phyloP scores from a whole-genome alignment of 2,329 filamentous ascomycete genomes.

The Sordariomycetes sp. region DNA sequence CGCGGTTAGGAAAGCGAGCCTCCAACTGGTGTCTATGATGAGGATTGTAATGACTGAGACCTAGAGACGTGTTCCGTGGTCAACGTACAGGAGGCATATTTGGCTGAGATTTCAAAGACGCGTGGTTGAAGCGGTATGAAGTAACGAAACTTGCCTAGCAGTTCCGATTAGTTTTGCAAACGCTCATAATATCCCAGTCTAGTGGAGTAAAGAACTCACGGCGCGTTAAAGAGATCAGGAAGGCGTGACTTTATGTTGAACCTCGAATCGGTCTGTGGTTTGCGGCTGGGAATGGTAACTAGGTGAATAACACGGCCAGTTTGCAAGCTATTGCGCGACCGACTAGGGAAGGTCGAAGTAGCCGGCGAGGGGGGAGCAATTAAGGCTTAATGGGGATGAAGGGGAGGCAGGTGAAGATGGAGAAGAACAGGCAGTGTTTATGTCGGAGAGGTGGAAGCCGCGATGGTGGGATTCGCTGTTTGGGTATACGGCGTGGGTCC shows the following conservation, averaged over 20 bases:
- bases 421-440: constrained; percentile 5
- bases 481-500: constrained; percentile 1
- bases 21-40: not conserved
- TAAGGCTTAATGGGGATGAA: constrained; percentile 18
- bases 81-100: constrained; percentile 3
- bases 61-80: not conserved
- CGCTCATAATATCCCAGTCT: not conserved
- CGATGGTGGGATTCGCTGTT: constrained; percentile 7
- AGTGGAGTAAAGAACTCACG: not conserved
- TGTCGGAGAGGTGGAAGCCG: constrained; percentile 5
- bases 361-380: not conserved
- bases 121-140: not conserved
- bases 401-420: constrained; percentile 16
- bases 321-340: constrained; percentile 8
- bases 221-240: not conserved
- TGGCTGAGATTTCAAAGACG: not conserved
- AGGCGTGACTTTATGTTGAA: not conserved
- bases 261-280: not conserved
- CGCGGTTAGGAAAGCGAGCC: not conserved
- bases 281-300: not conserved
- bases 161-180: not conserved
- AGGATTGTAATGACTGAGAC: not conserved
- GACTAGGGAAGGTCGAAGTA: not conserved
- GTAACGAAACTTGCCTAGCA: not conserved
- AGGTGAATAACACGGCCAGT: constrained; percentile 7